These are phyloP conservation scores for Castanea crenata DNA, from an alignment of 306 rosid species.

Conservation along the genomic window DNA sequence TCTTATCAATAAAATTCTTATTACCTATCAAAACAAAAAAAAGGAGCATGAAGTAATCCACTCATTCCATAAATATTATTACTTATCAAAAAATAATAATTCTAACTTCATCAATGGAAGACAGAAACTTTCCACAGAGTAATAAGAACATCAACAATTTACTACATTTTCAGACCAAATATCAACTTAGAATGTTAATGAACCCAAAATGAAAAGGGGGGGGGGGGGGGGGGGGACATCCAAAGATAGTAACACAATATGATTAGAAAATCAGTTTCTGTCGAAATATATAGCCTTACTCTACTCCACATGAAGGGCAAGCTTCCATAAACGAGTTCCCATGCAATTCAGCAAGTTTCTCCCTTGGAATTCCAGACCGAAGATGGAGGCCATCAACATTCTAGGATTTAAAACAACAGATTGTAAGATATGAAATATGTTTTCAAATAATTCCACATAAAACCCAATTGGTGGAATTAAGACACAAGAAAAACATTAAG, in stretches of 20 bases:
- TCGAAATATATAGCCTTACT: conserved; percentile 54
- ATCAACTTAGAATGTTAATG: background rate
- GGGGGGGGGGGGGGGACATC: background rate
- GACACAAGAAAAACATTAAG: background rate
- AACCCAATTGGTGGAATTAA: conserved; percentile 8
- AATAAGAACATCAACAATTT: background rate
- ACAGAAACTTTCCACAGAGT: background rate
- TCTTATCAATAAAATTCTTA: too few species aligned
- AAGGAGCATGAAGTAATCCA: too few species aligned
- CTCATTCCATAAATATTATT: too few species aligned
- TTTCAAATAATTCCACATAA: background rate
- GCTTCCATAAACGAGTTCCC: conserved; percentile 97
- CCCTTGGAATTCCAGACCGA: conserved; percentile 96
- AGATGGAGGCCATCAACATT: conserved; percentile 99
- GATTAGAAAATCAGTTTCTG: background rate
- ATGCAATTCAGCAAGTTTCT: conserved; percentile 90
- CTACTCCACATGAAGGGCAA: conserved; percentile 86
- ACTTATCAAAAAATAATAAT: too few species aligned
- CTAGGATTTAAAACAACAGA: conserved; percentile 45
- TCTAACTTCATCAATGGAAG: conserved; percentile 1
- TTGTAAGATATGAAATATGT: conserved; percentile 7
- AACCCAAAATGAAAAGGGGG: background rate
- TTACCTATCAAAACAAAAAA: too few species aligned
- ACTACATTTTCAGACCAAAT: background rate
- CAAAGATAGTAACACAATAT: background rate